Conservation (phyloP, 257 asterid species). For the Nyctanthes arbortristis region DNA sequence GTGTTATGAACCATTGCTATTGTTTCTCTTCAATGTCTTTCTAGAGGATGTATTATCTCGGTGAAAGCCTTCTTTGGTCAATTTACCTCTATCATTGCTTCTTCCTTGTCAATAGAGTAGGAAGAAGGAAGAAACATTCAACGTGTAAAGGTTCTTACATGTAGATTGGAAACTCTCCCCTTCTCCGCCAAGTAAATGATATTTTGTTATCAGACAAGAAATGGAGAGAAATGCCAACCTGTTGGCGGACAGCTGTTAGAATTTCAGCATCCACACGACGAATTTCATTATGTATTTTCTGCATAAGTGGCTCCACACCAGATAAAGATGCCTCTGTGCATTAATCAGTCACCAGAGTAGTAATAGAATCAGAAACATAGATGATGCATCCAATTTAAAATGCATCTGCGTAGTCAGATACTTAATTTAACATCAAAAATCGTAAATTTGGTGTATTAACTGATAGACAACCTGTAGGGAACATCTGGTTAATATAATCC, state of each 20-base stretch:
- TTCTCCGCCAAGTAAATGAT: neutral
- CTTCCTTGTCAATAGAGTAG: neutral
- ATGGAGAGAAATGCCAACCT: conserved; percentile 51
- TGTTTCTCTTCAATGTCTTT: neutral
- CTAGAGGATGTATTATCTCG: neutral
- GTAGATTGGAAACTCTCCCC: neutral
- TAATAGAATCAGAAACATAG: conserved; percentile 16
- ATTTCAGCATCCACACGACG: conserved; percentile 88
- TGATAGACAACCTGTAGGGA: conserved; percentile 70
- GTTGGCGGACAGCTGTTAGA: conserved; percentile 88
- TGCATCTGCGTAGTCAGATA: neutral
- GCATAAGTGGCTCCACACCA: conserved; percentile 95
- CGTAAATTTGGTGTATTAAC: neutral
- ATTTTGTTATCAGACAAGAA: neutral
- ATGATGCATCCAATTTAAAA: neutral
- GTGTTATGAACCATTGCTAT: neutral
- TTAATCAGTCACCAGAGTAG: conserved; percentile 23
- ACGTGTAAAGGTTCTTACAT: neutral
- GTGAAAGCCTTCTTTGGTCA: neutral
- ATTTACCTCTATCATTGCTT: neutral
- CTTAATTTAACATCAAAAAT: neutral
- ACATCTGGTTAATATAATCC: conserved; percentile 98
- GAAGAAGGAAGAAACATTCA: conserved; percentile 1
- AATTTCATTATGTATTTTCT: conserved; percentile 84
- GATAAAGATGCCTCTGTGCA: conserved; percentile 91